phyloP scores from a whole-genome alignment of 345 rosid species.

The Moricandia moricandioides region DNA sequence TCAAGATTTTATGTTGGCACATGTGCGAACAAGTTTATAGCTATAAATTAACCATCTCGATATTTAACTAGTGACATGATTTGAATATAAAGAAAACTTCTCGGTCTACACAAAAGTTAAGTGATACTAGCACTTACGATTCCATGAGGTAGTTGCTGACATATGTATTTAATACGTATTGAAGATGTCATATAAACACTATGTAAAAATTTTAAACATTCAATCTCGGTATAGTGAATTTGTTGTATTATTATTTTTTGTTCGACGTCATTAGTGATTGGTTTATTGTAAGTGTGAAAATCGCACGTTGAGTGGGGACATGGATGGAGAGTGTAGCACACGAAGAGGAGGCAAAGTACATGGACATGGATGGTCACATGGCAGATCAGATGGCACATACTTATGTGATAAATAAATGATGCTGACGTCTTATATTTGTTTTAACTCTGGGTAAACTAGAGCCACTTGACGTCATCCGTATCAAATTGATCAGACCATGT shows the following conservation, averaged over 20 bases:
- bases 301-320: background rate
- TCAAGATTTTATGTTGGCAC: slow-evolving; percentile 16
- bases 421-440: slow-evolving; percentile 24
- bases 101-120: background rate
- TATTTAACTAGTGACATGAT: background rate
- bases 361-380: slow-evolving; percentile 27
- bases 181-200: background rate
- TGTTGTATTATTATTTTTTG: background rate
- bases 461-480: slow-evolving; percentile 36
- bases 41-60: background rate
- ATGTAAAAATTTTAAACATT: background rate
- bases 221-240: background rate
- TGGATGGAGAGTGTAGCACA: slow-evolving; percentile 21
- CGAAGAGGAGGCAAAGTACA: background rate
- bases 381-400: background rate
- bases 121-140: background rate
- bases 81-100: background rate
- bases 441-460: slow-evolving; percentile 22
- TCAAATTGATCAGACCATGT: slow-evolving; percentile 34
- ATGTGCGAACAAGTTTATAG: slow-evolving; percentile 13
- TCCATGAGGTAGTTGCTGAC: background rate
- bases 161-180: background rate
- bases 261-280: background rate
- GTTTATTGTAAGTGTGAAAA: background rate
- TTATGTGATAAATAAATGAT: slow-evolving; percentile 14